Percentiles rank a stretch among this genome's conserved stretches.
phyloP scores from a whole-genome alignment of 805 yeast genomes.

The Wickerhamiella cacticola region DNA sequence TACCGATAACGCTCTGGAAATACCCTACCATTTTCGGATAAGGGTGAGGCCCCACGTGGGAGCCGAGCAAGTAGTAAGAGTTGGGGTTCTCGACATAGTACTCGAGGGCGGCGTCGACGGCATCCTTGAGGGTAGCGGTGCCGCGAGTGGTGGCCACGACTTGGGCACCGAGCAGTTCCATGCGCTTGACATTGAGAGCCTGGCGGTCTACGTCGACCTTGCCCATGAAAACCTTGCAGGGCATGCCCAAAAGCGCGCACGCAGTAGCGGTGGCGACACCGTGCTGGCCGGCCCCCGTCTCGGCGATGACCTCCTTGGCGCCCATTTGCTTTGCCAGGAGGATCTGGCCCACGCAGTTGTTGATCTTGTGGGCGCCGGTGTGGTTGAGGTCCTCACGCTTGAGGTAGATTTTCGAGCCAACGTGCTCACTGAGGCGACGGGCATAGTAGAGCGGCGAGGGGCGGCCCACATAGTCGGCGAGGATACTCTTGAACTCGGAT shows the following conservation, averaged over 20 bases:
- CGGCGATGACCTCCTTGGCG: constrained; percentile 36
- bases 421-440: constrained; percentile 73
- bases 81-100: constrained; percentile 79
- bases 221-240: constrained; percentile 95
- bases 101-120: constrained; percentile 93
- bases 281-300: constrained; percentile 42
- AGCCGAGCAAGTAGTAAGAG: constrained; percentile 93
- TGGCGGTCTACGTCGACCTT: constrained; percentile 98
- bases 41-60: constrained; percentile 98
- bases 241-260: constrained; percentile 57
- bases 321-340: constrained; percentile 36
- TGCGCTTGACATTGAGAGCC: constrained; percentile 93
- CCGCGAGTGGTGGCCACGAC: constrained; percentile 90
- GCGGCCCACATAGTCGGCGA: constrained; percentile 88
- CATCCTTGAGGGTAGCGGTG: constrained; percentile 90
- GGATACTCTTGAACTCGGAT: constrained; percentile 64
- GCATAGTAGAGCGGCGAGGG: constrained; percentile 90
- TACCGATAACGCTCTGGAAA: constrained; percentile 93
- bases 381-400: constrained; percentile 78
- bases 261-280: constrained; percentile 41
- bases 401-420: constrained; percentile 92
- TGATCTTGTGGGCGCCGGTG: constrained; percentile 39
- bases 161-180: constrained; percentile 89
- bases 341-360: constrained; percentile 38
- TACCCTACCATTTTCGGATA: constrained; percentile 96